Evolutionary conservation across 2,329 filamentous ascomycete genomes (phyloP).

Genomic region (Fusarium heterosporum): DNA sequence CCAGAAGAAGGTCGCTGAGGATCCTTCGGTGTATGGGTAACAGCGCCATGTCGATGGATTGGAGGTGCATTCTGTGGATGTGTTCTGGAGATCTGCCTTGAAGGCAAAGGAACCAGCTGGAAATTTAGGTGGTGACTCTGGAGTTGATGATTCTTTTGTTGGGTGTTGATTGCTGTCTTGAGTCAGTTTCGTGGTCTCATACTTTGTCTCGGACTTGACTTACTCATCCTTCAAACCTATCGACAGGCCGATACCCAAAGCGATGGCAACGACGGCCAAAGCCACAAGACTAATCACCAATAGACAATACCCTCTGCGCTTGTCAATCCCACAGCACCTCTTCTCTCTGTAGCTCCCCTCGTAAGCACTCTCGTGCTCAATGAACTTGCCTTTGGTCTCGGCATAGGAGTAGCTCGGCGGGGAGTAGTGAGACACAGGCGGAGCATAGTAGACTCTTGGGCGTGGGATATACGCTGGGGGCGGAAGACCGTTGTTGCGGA

Average conservation of each 20-base stretch:
- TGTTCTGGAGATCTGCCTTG: slow-evolving; percentile 66
- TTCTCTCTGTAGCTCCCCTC: slow-evolving; percentile 27
- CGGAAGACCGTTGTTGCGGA: slow-evolving; percentile 37
- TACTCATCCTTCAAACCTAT: slow-evolving; percentile 55
- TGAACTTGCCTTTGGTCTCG: slow-evolving; percentile 31
- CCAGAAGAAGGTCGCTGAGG: slow-evolving; percentile 70
- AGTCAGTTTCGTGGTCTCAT: background rate
- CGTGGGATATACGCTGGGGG: slow-evolving; percentile 46
- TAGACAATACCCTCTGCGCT: slow-evolving; percentile 50
- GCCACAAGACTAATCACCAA: slow-evolving; percentile 48
- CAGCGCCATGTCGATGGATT: slow-evolving; percentile 71
- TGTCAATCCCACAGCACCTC: slow-evolving; percentile 12
- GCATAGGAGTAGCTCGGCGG: slow-evolving; percentile 43
- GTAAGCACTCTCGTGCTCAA: slow-evolving; percentile 26
- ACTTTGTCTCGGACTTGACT: slow-evolving; percentile 20
- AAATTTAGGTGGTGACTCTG: slow-evolving; percentile 54
- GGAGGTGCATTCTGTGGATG: slow-evolving; percentile 67
- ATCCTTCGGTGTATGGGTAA: slow-evolving; percentile 62
- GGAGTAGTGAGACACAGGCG: slow-evolving; percentile 30
- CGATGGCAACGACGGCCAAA: slow-evolving; percentile 51
- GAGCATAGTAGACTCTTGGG: slow-evolving; percentile 15
- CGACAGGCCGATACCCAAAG: slow-evolving; percentile 55
- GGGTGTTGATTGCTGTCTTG: slow-evolving; percentile 15
- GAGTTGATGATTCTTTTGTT: slow-evolving; percentile 5
- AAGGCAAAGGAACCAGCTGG: slow-evolving; percentile 73